Evolutionary conservation across 1,284 basidiomycete species (phyloP).

Genomic region (Cerioporus squamosus): DNA sequence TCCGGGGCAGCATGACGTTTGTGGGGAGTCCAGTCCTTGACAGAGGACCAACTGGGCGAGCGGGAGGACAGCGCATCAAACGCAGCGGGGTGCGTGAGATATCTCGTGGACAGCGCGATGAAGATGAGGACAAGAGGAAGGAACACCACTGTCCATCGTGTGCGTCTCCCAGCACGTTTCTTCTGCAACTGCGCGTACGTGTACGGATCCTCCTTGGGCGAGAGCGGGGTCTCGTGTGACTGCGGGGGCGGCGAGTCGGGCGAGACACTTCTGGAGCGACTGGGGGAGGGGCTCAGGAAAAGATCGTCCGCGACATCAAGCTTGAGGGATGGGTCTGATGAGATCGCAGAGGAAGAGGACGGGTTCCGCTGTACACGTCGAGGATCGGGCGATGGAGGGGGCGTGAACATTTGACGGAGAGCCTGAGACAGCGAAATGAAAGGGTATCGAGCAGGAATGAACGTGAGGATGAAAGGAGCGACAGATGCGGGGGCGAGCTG

Average conservation of each 20-base stretch:
- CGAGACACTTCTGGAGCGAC: conserved; percentile 9
- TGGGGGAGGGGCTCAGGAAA: conserved; percentile 15
- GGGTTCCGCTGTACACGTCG: conserved; percentile 15
- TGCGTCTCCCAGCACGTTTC: conserved; percentile 43
- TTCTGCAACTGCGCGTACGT: conserved; percentile 10
- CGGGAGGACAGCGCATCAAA: conserved; percentile 47
- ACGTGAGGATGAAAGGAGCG: conserved; percentile 27
- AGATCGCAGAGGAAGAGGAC: conserved; percentile 7
- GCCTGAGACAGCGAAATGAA: not conserved
- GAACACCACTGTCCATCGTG: conserved; percentile 53
- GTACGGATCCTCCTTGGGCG: conserved; percentile 20
- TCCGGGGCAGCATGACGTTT: conserved; percentile 39
- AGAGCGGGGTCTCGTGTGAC: conserved; percentile 5
- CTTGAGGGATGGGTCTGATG: conserved; percentile 14
- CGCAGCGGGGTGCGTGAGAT: conserved; percentile 48
- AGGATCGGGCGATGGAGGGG: conserved; percentile 50
- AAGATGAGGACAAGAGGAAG: conserved; percentile 58
- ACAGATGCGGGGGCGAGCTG: conserved; percentile 10
- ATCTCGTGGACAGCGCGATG: conserved; percentile 56
- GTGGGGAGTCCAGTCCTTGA: conserved; percentile 43
- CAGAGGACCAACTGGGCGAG: conserved; percentile 18
- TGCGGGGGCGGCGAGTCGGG: conserved; percentile 4
- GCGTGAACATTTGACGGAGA: conserved; percentile 49
- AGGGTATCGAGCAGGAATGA: conserved; percentile 26
- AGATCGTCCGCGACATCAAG: conserved; percentile 14